Conservation (phyloP, 495 filamentous ascomycete species). For the Lasiosphaeria ovina region DNA sequence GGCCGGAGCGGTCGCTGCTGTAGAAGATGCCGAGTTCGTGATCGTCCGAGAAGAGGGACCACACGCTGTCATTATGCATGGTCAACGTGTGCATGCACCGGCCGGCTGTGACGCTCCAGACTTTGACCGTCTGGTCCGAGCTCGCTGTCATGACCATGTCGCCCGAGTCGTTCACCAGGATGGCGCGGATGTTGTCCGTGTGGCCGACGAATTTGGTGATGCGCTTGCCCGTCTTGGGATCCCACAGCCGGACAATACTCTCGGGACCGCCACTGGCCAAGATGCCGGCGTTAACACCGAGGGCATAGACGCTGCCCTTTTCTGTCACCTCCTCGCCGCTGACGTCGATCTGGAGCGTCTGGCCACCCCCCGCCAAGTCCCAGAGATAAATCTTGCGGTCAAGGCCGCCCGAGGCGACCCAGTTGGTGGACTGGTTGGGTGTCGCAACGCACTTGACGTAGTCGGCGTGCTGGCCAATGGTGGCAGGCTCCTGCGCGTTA, state of each 20-base stretch:
- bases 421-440: conserved; percentile 64
- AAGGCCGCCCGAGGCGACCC: conserved; percentile 95
- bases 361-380: conserved; percentile 85
- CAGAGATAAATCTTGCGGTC: conserved; percentile 90
- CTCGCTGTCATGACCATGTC: conserved; percentile 93
- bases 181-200: conserved; percentile 89
- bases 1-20: conserved; percentile 84
- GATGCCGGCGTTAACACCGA: conserved; percentile 68
- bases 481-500: conserved; percentile 64
- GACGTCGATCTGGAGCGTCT: conserved; percentile 80
- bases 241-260: conserved; percentile 91
- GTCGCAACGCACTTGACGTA: conserved; percentile 94
- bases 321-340: conserved; percentile 74
- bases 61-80: conserved; percentile 98
- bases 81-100: conserved; percentile 96
- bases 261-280: conserved; percentile 93
- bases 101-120: conserved; percentile 93
- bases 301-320: conserved; percentile 93
- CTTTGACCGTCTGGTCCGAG: conserved; percentile 94
- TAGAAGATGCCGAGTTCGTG: conserved; percentile 86
- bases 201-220: conserved; percentile 98
- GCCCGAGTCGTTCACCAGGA: conserved; percentile 82
- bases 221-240: conserved; percentile 80
- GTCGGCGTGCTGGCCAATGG: conserved; percentile 90
- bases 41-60: conserved; percentile 89